Conservation (phyloP, 768 basidiomycete species). For the Phylloporus sp. region DNA sequence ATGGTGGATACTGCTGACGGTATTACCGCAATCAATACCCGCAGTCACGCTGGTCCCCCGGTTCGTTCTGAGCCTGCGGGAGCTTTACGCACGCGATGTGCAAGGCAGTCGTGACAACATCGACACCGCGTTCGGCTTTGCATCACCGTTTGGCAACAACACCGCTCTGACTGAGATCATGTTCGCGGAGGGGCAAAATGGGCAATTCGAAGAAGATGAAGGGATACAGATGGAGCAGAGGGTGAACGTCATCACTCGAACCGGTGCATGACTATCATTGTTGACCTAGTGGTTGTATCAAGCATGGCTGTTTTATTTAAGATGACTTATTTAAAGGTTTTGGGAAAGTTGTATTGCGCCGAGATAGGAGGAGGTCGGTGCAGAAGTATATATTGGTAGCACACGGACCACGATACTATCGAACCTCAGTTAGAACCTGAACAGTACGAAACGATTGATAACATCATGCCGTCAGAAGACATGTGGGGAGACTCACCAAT, state of each 20-base stretch:
- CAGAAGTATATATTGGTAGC: too few species aligned
- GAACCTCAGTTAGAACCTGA: too few species aligned
- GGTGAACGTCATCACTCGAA: neutral
- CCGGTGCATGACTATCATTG: neutral
- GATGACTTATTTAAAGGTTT: neutral
- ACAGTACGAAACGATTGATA: too few species aligned
- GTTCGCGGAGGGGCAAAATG: neutral
- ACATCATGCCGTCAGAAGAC: too few species aligned
- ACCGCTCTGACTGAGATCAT: neutral
- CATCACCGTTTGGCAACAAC: neutral
- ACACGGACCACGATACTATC: too few species aligned
- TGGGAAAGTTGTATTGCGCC: neutral
- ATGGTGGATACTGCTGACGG: neutral
- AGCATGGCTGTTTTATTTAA: neutral
- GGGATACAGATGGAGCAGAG: neutral
- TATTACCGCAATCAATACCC: neutral
- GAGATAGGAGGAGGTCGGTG: neutral
- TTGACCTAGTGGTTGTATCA: neutral
- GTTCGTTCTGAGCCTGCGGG: neutral
- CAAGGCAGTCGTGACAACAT: neutral
- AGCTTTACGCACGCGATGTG: neutral
- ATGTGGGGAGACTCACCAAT: too few species aligned
- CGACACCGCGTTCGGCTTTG: constrained; percentile 2
- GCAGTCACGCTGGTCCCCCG: neutral
- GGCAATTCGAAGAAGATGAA: neutral